Evolutionary conservation across 495 filamentous ascomycete species (phyloP), one percentile per base, ranked within the genome.

Genomic region (Sabuloglossum arenarium): DNA sequence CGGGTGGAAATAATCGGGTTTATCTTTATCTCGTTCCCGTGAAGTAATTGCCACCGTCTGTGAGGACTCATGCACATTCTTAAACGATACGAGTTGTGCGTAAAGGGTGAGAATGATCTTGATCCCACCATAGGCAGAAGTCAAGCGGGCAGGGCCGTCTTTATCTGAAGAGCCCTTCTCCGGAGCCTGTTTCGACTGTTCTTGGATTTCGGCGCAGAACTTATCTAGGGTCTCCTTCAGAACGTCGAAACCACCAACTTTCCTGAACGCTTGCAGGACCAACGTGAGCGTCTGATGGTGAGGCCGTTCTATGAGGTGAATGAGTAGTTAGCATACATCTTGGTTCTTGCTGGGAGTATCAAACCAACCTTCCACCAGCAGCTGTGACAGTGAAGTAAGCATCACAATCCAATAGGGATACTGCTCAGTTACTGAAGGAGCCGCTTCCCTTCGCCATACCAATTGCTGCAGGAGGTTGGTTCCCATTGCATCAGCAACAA

Each of bases 51-150:
- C 74, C 49, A 75, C 69, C 24, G 82, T 80, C 59, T 82, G 78
- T 47, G 69, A 67, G 3, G 89, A 82, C 19, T 98, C 91, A 6
- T 73, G 71, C 51, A 96, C 79, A 51, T 77, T 76, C 66, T 93
- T 94, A 0, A 82, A 78, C 55, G 78, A 81, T 51, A 81, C 78
- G 37, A 95, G 72, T 60, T 85, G 74, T 12, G 72, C 70, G 67
- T 90, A 97, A 45, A 96, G 77, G 28, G 79, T 77, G 24, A 98
- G 74, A 49, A 98, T 91, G 54, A 88, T 85, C 63, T 82, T 85
- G 58, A 94, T 80, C 49, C 84, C 85, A 25, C 76, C 77, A 61
- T 76, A 77, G 28, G 77, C 75, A 49, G 77, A 75, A 14, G 75
- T 69, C 46, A 78, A 65, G 53, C 72, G 69, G 43, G 71, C 69